Percentiles rank a stretch among this genome's conserved stretches.
phyloP scores from a whole-genome alignment of 2,329 filamentous ascomycete species.

The Stachybotrys echinatus region DNA sequence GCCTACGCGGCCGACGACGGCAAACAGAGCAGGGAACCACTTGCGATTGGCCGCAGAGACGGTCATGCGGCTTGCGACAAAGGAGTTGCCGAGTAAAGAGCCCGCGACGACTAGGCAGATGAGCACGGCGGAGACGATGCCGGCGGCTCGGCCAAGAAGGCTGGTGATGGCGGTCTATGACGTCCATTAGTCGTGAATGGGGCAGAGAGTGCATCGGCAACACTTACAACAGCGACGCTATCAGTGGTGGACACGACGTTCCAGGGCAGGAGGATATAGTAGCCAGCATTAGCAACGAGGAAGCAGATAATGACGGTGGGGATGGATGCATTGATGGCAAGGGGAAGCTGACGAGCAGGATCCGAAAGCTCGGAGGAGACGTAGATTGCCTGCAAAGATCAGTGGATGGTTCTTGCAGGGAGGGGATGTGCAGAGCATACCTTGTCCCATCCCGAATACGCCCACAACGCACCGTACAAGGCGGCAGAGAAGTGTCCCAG shows the following conservation, averaged over 20 bases:
- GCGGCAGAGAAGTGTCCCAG: slow-evolving; percentile 56
- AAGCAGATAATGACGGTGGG: slow-evolving; percentile 56
- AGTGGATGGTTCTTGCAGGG: slow-evolving; percentile 1
- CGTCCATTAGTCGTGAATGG: not conserved
- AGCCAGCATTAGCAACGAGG: slow-evolving; percentile 54
- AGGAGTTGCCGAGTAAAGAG: slow-evolving; percentile 57
- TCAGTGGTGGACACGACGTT: slow-evolving; percentile 51
- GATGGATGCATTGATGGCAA: slow-evolving; percentile 56
- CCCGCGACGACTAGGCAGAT: slow-evolving; percentile 58
- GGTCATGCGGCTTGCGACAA: slow-evolving; percentile 56
- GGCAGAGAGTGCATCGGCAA: not conserved
- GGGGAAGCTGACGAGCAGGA: slow-evolving; percentile 49
- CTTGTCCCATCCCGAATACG: slow-evolving; percentile 64
- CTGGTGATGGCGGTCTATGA: slow-evolving; percentile 47
- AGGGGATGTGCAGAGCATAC: slow-evolving; percentile 24
- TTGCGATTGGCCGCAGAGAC: slow-evolving; percentile 50
- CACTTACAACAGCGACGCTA: slow-evolving; percentile 56
- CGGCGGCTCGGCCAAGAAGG: slow-evolving; percentile 48
- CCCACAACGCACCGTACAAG: slow-evolving; percentile 58
- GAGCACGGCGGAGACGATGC: slow-evolving; percentile 47
- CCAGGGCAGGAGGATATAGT: slow-evolving; percentile 60
- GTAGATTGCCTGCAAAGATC: slow-evolving; percentile 42
- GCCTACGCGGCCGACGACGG: slow-evolving; percentile 38
- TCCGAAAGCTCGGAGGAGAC: slow-evolving; percentile 46
- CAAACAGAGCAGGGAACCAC: slow-evolving; percentile 44